Base-by-base conservation (phyloP, 1,284 basidiomycete species). In the Dichomitus squalens region DNA sequence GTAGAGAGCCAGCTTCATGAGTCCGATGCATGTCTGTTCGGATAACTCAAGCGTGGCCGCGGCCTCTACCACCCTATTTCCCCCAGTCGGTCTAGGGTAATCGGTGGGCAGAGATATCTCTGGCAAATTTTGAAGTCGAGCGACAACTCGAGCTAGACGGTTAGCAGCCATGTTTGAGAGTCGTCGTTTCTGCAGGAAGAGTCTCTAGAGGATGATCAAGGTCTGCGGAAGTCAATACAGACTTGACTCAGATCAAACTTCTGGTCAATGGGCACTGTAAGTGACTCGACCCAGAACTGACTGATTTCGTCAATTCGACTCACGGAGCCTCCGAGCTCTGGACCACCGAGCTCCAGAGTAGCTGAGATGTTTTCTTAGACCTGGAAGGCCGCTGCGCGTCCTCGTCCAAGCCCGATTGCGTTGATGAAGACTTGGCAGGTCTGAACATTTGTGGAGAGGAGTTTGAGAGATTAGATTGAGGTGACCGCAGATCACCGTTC, bases 51-150 rank as follows among this genome's bases (percentile, higher is more conserved):
- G 79, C 23, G 80, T 72, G 72, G 90, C 85, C 25, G 84, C 88
- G 25, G 93, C 89, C 72, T 95, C 95, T 70, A 94, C 87, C 44
- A 90, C 78, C 68, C 85, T 90, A 71, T 86, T 83, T 12, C 84
- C 76, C 14, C 86, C 88, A 12, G 87, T 76, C 14, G 94, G 91
- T 56, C 96, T 80, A 2, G 97, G 96, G 72, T 98, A 99, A 75
- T 99, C 97, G 0, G 96, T 98, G 1, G 97, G 96, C 18, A 99
- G 79, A 3, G 95, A 94, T 62, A 98, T 91, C 27, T 91, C 90
- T 3, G 96, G 96, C 14, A 97, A 75, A 67, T 85, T 88, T 75
- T 89, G 87, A 14, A 92, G 77, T 64, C 87, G 78, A 27, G 78
- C 71, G 14, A 88, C 68, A 25, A 88, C 85, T 63, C 87, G 78